Evolutionary conservation across 2,329 filamentous ascomycete genomes (phyloP).

Genomic region (Exophiala lecanii-corni): DNA sequence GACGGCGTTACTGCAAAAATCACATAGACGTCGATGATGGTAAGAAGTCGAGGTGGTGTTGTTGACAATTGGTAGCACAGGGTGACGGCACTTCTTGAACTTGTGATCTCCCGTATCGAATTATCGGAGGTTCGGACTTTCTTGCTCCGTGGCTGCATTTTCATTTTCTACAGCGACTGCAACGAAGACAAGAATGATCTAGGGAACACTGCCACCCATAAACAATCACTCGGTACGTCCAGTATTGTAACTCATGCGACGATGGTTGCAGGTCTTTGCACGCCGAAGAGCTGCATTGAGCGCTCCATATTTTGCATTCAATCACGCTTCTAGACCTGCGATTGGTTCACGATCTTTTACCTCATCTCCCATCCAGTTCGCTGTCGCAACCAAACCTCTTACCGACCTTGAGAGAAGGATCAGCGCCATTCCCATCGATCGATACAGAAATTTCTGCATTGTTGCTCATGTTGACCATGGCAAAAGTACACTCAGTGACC

Average conservation of each 20-base stretch:
- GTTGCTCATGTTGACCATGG: slow-evolving; percentile 98
- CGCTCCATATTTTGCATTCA: slow-evolving; percentile 17
- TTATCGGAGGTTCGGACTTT: slow-evolving; percentile 1
- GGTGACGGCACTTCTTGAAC: too few species aligned
- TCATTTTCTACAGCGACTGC: too few species aligned
- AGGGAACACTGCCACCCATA: too few species aligned
- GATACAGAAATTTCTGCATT: slow-evolving; percentile 90
- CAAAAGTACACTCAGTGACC: slow-evolving; percentile 91
- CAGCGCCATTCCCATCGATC: slow-evolving; percentile 47
- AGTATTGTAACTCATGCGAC: slow-evolving; percentile 23
- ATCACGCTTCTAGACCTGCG: not conserved
- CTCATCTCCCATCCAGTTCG: slow-evolving; percentile 28
- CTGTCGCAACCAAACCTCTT: slow-evolving; percentile 29
- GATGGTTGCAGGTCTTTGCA: slow-evolving; percentile 27
- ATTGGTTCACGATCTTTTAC: slow-evolving; percentile 27
- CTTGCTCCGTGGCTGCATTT: slow-evolving; percentile 3
- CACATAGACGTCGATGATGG: too few species aligned
- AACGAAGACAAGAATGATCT: too few species aligned
- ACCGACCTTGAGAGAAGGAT: slow-evolving; percentile 57
- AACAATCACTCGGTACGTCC: not conserved
- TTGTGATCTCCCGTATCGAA: too few species aligned
- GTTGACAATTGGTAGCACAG: slow-evolving; percentile 1
- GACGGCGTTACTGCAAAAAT: too few species aligned
- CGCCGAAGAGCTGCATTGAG: slow-evolving; percentile 25
- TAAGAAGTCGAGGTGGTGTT: slow-evolving; percentile 4